phyloP scores from a whole-genome alignment of 768 basidiomycete genomes.

The Paxillus involutus region DNA sequence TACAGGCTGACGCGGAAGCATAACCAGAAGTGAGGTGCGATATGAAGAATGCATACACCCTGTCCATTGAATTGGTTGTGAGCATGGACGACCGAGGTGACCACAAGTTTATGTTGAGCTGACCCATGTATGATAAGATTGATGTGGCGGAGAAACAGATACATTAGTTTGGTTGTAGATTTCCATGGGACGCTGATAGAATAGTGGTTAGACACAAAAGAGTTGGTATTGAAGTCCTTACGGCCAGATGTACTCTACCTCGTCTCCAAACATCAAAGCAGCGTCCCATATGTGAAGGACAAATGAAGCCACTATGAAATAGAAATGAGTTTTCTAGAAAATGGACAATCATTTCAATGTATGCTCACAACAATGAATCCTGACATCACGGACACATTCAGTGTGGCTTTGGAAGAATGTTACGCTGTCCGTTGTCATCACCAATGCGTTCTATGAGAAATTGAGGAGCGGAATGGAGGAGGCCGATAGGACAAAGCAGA shows the following conservation, averaged over 20 bases:
- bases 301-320: constrained; percentile 19
- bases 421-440: not conserved
- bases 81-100: not conserved
- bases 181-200: constrained; percentile 13
- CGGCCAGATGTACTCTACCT: constrained; percentile 28
- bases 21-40: constrained; percentile 9
- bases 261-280: constrained; percentile 21
- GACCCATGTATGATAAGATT: constrained; percentile 1
- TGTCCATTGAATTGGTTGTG: not conserved
- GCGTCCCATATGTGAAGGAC: constrained; percentile 24
- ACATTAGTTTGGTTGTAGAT: constrained; percentile 18
- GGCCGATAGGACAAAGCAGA: not conserved
- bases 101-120: not conserved
- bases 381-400: not conserved
- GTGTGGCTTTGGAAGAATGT: not conserved
- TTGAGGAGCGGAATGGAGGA: not conserved
- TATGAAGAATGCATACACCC: constrained; percentile 2
- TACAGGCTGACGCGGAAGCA: constrained; percentile 11
- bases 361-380: not conserved
- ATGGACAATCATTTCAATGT: not conserved
- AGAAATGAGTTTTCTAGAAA: not conserved
- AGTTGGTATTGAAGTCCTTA: constrained; percentile 5
- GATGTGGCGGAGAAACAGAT: constrained; percentile 5
- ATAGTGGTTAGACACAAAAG: not conserved
- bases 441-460: not conserved